Evolutionary conservation across 2,329 filamentous ascomycete species (phyloP), one percentile per base, ranked within the genome.

Genomic region (Hymenoscyphus albidus): DNA sequence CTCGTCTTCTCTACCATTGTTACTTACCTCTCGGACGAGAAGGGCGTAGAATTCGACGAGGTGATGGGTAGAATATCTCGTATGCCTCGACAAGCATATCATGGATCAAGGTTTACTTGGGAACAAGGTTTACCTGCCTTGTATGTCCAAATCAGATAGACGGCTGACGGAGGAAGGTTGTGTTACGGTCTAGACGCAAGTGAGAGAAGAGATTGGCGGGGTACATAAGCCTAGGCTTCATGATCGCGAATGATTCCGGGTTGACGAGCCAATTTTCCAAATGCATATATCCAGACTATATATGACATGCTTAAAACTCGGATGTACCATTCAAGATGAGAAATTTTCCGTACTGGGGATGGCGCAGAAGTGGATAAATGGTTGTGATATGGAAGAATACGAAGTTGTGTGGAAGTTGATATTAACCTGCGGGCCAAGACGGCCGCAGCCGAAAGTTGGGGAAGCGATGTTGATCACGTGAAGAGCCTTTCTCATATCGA

Each of bases 381-480:
- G 58, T 44, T 42, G 39, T n/a, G 5, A 44, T 59, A 16, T 44
- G 27, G 58, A 40, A 40, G 58, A 59, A 42, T 7, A 48, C 10
- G 14, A 48, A 14, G 39, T 16, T 18, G 32, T 39, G 38, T 22
- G 57, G 57, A 40, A 3, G 57, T 59, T 59, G 57, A 59, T 59
- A 59, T 59, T 59, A 59, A 44, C 57, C 57, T 44, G 35, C 57
- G 56, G 42, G 56, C 31, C 57, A 58, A 58, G 57, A 59, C 57
- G 18, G 16, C 27, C 27, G 27, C 27, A 27, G 27, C 27, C 27
- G 27, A 27, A 27, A 27, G 27, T 27, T 27, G 27, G 27, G 27
- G 27, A 27, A 27, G 27, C 27, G 27, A 27, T 27, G 2, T 27
- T 27, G 27, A 27, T 27, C 27, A 27, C 27, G 27, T 27, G 27